Base-by-base conservation (phyloP, 169 alveolate genomes). In the Babesia bigemina region DNA sequence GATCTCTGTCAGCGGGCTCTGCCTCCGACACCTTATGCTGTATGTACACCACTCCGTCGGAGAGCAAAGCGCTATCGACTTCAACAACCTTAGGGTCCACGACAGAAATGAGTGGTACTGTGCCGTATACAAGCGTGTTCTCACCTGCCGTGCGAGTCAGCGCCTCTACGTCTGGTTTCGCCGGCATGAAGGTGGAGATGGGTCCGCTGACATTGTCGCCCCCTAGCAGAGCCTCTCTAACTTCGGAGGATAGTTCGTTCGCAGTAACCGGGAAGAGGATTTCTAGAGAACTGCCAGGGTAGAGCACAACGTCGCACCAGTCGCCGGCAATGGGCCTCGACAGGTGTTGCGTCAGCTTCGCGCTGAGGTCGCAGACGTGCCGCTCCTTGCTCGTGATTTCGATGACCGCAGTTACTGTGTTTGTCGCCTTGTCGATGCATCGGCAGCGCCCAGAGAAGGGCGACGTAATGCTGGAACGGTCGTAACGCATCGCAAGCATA, bases 261-360 rank as follows among this genome's bases (percentile, higher is more conserved):
- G 48, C 44, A 42, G 3, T 2, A 1, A 61, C 67, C 22, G 84
- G 84, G 17, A 75, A 47, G 28, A 55, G 42, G 10, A 75, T 75
- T 4, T 33, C 63, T 52, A 75, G 28, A 24, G 42, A 47, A 21
- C 63, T 55, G n/a, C 75, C 84, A 13, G 84, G 84, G 39, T 63
- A 63, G 6, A 75, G 44, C 14, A 42, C 45, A 4, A 75, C 76
- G 45, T 45, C 70, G 33, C 73, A 75, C 84, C 84, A 75, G 28
- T 52, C 70, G 13, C 75, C 84, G 22, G 44, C 28, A 14, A 75
- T 63, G 50, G 67, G 65, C 21, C 52, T 59, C 47, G 22, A 4
- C 59, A 56, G 16, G 26, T 75, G 63, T 33, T 67, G 28, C 69
- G 52, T 21, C 13, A 75, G 42, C 69, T 39, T 42, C 17, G n/a